phyloP scores from a whole-genome alignment of 306 rosid genomes.

The Casuarina glauca region DNA sequence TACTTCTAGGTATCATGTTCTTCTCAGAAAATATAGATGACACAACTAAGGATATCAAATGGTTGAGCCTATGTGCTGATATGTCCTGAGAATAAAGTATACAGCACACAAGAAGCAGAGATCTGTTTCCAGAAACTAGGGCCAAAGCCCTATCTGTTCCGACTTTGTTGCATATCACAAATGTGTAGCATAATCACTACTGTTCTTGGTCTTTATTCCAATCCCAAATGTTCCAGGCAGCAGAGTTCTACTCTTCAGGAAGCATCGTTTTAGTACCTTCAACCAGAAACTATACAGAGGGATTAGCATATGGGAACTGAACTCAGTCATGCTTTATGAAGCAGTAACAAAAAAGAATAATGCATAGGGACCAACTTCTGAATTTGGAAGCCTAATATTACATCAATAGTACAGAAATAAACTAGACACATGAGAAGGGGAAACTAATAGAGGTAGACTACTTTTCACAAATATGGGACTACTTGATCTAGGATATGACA shows the following conservation, averaged over 20 bases:
- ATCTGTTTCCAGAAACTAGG: not conserved
- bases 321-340: not conserved
- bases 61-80: not conserved
- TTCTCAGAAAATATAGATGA: not conserved
- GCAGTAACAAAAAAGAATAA: not conserved
- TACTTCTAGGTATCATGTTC: not conserved
- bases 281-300: not conserved
- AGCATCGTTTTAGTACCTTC: not conserved
- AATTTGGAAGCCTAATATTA: not conserved
- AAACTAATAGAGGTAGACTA: not conserved
- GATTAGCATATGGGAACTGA: not conserved
- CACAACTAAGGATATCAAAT: not conserved
- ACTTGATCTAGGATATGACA: too few relatives aligned
- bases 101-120: not conserved
- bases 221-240: not conserved
- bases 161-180: not conserved
- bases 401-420: not conserved
- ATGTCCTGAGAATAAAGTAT: too few relatives aligned
- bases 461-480: not conserved
- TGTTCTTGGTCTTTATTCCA: not conserved
- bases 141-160: not conserved
- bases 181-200: not conserved
- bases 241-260: not conserved
- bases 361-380: not conserved
- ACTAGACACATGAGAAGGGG: not conserved